Base-by-base conservation (phyloP, 1,139 yeast species). In the Suhomyces kunorum region DNA sequence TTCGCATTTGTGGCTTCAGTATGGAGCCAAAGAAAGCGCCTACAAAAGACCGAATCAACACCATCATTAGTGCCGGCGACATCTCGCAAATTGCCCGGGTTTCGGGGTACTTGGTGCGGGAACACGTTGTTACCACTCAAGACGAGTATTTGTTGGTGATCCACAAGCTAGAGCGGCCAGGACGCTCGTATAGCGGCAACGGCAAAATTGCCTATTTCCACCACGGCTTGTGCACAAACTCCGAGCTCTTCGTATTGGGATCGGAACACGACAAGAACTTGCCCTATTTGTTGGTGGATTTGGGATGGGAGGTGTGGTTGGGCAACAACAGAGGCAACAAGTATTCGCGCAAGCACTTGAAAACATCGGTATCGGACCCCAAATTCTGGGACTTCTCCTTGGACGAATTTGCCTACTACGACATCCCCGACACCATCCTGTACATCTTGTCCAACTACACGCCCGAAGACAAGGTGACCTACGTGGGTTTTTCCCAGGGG, bases 321-420 rank as follows among this genome's bases (percentile, higher is more conserved):
- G 71, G 71, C 4, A 65, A 65, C 44, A 65, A 65, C 45, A 50
- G 69, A 35, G 71, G 70, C 3, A 65, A 65, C 43, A 64, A 64
- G 45, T 65, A 65, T 45, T 63, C 68, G 4, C 71, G 81, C 26
- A 65, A 65, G 35, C 71, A 65, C 46, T 46, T 63, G 36, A 59
- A 57, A 40, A 39, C 57, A 25, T 55, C 66, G 8, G 76, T 83
- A 1, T 59, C 65, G 11, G 74, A 76, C 12, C 49, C 59, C 2
- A 67, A 70, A 41, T 88, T 85, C 61, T 88, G 96, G 96, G 79
- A 87, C 61, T 88, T 85, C 53, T 81, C 90, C 17, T 72, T 88
- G 37, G 96, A 88, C 61, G 95, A 88, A 57, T 86, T 84, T 63
- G 94, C 95, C 3, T 63, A 83, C 46, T 84, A 76, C 55, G 96